Evolutionary conservation across 2,329 filamentous ascomycete genomes (phyloP).

Genomic region (Apiospora hydei): DNA sequence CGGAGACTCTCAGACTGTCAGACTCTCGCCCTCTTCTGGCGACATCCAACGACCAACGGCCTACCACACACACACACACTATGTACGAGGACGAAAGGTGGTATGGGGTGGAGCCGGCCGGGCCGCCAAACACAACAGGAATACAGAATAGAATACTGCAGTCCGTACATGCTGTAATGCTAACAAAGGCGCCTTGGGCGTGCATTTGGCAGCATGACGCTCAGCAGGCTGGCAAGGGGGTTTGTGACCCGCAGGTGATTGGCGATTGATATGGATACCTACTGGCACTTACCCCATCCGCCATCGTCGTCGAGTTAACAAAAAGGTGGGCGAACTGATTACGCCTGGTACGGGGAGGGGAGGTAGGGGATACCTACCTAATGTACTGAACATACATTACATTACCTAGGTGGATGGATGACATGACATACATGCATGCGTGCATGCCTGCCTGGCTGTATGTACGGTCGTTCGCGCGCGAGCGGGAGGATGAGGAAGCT

Average conservation of each 20-base stretch:
- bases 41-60: too few relatives aligned
- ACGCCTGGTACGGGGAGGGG: background rate
- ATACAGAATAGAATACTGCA: background rate
- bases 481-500: conserved; percentile 33
- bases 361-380: background rate
- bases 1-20: background rate
- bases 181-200: conserved; percentile 25
- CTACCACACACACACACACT: background rate
- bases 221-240: background rate
- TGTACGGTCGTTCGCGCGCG: conserved; percentile 18
- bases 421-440: background rate
- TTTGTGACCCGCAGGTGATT: conserved; percentile 16
- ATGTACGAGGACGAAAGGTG: background rate
- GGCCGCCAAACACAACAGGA: background rate
- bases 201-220: conserved; percentile 27
- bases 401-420: background rate
- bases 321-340: background rate
- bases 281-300: background rate
- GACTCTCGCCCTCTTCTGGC: too few relatives aligned
- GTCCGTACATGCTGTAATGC: background rate
- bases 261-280: conserved; percentile 14
- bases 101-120: conserved; percentile 11
- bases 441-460: conserved; percentile 23
- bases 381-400: too few relatives aligned
- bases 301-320: background rate